Evolutionary conservation across 2,329 filamentous ascomycete species (phyloP).

Genomic region (Epichloe sylvatica): DNA sequence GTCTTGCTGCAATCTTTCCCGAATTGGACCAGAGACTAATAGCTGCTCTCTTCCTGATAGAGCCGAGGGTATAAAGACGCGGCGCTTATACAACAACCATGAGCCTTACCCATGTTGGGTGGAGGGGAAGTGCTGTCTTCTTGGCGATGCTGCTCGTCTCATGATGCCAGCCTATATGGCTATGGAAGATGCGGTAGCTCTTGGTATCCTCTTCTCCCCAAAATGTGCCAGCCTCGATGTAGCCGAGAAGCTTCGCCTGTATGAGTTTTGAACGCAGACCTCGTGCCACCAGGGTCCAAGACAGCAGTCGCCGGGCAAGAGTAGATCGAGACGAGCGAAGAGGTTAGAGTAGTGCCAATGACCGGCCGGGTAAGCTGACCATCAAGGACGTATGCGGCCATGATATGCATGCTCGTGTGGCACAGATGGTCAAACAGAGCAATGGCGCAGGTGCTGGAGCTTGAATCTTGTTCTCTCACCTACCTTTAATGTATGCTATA

Average conservation of each 20-base stretch:
- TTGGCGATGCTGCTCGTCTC: constrained; percentile 21
- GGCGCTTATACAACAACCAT: constrained; percentile 32
- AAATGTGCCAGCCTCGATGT: constrained; percentile 26
- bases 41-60: constrained; percentile 36
- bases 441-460: background rate
- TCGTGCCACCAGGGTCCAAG: constrained; percentile 35
- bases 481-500: background rate
- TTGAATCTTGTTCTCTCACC: too few species aligned
- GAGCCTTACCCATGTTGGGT: constrained; percentile 38
- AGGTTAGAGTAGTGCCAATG: constrained; percentile 19
- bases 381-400: constrained; percentile 51
- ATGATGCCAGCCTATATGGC: constrained; percentile 48
- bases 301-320: constrained; percentile 35
- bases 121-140: constrained; percentile 36
- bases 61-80: constrained; percentile 46
- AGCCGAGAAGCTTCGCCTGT: constrained; percentile 28
- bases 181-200: constrained; percentile 46
- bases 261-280: constrained; percentile 34
- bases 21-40: constrained; percentile 40
- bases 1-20: constrained; percentile 42
- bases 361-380: constrained; percentile 42
- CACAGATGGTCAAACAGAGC: constrained; percentile 5
- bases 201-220: constrained; percentile 42
- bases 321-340: constrained; percentile 35
- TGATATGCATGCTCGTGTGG: constrained; percentile 18